phyloP scores from a whole-genome alignment of 345 rosid species.

The Clausena lansium region DNA sequence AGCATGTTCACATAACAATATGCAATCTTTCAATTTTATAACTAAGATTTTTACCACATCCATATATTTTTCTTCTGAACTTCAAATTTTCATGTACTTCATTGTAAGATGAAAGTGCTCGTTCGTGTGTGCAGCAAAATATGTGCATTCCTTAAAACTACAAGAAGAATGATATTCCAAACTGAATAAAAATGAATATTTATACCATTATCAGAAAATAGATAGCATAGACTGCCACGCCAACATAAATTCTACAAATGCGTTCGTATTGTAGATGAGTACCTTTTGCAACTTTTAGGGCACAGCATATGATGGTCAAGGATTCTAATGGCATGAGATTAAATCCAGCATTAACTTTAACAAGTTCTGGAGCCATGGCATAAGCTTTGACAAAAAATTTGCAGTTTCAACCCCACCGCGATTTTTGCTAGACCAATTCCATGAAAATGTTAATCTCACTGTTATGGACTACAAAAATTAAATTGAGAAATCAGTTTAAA shows the following conservation, averaged over 20 bases:
- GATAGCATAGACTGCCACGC: neutral
- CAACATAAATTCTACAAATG: neutral
- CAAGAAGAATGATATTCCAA: neutral
- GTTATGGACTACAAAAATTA: neutral
- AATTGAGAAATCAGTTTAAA: constrained; percentile 25
- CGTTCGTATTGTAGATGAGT: neutral
- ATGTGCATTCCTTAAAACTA: neutral
- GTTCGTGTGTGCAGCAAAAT: neutral
- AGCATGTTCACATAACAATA: neutral
- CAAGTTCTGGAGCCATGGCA: constrained; percentile 59
- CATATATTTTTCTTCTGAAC: neutral
- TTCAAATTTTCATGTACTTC: neutral
- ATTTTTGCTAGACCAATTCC: constrained; percentile 62
- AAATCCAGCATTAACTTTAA: constrained; percentile 54
- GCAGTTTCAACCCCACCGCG: constrained; percentile 80
- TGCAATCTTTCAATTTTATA: neutral
- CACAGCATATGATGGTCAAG: constrained; percentile 49
- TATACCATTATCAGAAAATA: neutral
- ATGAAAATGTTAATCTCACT: constrained; percentile 4
- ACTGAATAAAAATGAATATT: neutral
- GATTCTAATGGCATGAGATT: constrained; percentile 85
- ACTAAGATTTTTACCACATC: neutral
- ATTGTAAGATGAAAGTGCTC: neutral
- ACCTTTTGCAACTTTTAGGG: constrained; percentile 62
- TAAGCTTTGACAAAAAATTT: constrained; percentile 67